Evolutionary conservation across 1,284 basidiomycete genomes (phyloP).

Genomic region (Kwoniella shivajii): DNA sequence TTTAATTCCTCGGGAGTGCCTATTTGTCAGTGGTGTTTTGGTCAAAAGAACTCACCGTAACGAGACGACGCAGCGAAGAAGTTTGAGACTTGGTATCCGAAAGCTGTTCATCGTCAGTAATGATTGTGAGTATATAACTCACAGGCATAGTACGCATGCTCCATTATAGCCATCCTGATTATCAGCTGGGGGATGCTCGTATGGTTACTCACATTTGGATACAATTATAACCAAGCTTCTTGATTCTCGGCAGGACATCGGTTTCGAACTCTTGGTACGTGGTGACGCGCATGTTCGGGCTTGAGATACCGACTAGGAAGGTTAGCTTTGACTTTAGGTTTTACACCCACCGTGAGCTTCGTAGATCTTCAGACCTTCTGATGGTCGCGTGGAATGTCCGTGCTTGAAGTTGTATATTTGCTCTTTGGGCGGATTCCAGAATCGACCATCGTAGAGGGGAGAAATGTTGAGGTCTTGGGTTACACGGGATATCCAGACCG

Average conservation of each 20-base stretch:
- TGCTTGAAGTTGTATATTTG: slow-evolving; percentile 83
- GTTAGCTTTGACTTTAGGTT: background rate
- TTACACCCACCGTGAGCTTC: slow-evolving; percentile 75
- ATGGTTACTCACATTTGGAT: slow-evolving; percentile 69
- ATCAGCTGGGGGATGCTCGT: slow-evolving; percentile 14
- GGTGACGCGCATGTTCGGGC: slow-evolving; percentile 80
- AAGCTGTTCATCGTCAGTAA: slow-evolving; percentile 61
- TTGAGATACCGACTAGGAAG: slow-evolving; percentile 82
- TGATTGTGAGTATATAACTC: slow-evolving; percentile 44
- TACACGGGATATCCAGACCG: slow-evolving; percentile 91
- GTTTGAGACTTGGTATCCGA: slow-evolving; percentile 96
- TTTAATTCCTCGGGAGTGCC: slow-evolving; percentile 91
- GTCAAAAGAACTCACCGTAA: slow-evolving; percentile 65
- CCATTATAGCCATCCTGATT: slow-evolving; percentile 85
- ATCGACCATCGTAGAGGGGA: slow-evolving; percentile 92
- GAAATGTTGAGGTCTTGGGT: slow-evolving; percentile 91
- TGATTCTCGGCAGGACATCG: slow-evolving; percentile 83
- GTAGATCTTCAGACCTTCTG: slow-evolving; percentile 77
- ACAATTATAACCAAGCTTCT: slow-evolving; percentile 88
- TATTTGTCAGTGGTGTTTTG: too few relatives aligned
- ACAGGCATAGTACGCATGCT: slow-evolving; percentile 99
- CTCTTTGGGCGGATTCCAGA: slow-evolving; percentile 87
- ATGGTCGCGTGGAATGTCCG: slow-evolving; percentile 41
- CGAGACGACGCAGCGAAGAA: slow-evolving; percentile 98
- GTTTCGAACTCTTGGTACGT: slow-evolving; percentile 94